These are phyloP conservation scores for Acaromyces ingoldii DNA, from an alignment of 1,284 basidiomycete species.

Conservation along the genomic window DNA sequence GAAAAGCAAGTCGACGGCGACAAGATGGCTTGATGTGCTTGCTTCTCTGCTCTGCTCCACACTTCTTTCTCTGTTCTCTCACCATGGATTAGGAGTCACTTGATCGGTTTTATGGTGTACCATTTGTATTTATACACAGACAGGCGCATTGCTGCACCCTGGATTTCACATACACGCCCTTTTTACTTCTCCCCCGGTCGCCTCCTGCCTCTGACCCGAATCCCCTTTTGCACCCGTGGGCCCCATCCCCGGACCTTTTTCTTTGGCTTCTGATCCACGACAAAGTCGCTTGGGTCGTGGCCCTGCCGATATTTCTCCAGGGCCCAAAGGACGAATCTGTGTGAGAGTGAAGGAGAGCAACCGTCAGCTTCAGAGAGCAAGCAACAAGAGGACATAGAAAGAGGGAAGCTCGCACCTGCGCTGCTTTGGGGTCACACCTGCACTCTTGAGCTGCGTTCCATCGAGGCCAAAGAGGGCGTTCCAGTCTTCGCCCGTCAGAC, in stretches of 20 bases:
- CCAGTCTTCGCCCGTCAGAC: neutral
- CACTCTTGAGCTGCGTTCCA: neutral
- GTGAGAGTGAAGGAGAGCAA: neutral
- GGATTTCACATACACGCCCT: conserved; percentile 4
- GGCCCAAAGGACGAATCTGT: conserved; percentile 73
- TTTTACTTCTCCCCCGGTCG: conserved; percentile 40
- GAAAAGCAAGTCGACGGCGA: neutral
- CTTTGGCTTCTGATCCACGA: conserved; percentile 62
- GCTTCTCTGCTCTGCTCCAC: too few relatives aligned
- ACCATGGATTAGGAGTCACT: too few relatives aligned
- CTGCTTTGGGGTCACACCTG: conserved; percentile 1
- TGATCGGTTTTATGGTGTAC: too few relatives aligned
- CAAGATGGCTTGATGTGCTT: conserved; percentile 1
- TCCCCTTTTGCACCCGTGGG: conserved; percentile 67
- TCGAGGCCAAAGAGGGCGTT: neutral
- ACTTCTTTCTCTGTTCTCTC: too few relatives aligned
- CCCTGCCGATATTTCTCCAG: conserved; percentile 70
- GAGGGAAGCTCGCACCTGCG: neutral
- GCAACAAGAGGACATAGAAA: neutral
- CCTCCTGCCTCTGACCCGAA: conserved; percentile 36
- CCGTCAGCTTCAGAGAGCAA: neutral
- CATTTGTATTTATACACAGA: too few relatives aligned
- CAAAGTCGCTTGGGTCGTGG: conserved; percentile 60
- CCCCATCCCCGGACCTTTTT: conserved; percentile 67
- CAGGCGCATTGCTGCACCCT: too few relatives aligned